phyloP scores from a whole-genome alignment of 225 moss, liverwort and hornwort species.

The Straminergon stramineum region DNA sequence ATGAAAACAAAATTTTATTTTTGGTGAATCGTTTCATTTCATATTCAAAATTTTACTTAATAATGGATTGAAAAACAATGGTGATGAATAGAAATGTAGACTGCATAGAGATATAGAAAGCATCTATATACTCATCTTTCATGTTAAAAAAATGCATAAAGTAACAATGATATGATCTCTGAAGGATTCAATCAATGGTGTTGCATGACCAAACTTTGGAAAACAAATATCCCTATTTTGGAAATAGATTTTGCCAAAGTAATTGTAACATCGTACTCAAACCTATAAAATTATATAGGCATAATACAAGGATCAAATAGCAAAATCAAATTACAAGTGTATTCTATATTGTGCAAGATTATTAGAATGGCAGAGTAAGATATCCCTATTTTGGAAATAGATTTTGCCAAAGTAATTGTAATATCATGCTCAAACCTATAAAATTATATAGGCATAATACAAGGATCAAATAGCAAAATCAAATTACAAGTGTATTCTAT shows the following conservation, averaged over 20 bases:
- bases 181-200: accelerated
- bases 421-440: neutral
- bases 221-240: neutral
- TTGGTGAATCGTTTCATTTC: neutral
- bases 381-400: neutral
- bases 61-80: neutral
- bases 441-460: accelerated
- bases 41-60: accelerated
- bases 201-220: neutral
- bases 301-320: neutral
- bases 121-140: neutral
- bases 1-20: no score
- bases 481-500: neutral
- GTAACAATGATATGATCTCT: neutral
- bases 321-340: neutral
- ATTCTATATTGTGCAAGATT: neutral
- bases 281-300: neutral
- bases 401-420: neutral
- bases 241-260: neutral
- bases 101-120: no score
- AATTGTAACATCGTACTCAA: neutral
- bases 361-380: neutral
- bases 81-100: neutral
- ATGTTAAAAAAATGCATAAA: neutral
- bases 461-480: neutral